Conservation (phyloP, 192 early-diverging fungal genomes). For the Coemansia sp. region DNA sequence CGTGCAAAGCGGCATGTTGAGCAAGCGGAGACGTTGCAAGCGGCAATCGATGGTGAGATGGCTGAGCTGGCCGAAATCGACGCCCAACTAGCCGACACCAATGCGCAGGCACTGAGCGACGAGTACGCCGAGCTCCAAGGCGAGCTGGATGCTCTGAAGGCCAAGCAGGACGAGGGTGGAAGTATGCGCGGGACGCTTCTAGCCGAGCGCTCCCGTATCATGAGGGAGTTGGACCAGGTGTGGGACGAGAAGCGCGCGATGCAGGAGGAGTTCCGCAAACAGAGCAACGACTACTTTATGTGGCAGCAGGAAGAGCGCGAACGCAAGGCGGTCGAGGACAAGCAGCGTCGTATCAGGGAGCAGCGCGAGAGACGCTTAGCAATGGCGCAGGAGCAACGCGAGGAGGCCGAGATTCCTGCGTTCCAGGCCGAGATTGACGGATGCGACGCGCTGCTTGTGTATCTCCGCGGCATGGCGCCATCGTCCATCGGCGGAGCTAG, state of each 20-base stretch:
- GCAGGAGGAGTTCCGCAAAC: constrained; percentile 69
- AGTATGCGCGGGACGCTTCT: constrained; percentile 68
- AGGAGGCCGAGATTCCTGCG: constrained; percentile 84
- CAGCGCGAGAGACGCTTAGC: constrained; percentile 67
- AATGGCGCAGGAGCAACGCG: constrained; percentile 73
- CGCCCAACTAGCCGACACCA: constrained; percentile 60
- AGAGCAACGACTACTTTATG: constrained; percentile 73
- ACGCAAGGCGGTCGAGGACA: constrained; percentile 64
- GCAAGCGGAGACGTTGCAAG: constrained; percentile 79
- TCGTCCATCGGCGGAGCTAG: constrained; percentile 11
- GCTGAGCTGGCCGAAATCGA: constrained; percentile 59
- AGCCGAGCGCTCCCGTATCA: constrained; percentile 69
- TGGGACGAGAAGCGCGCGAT: constrained; percentile 67
- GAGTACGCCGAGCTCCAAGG: constrained; percentile 70
- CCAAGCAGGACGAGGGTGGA: constrained; percentile 61
- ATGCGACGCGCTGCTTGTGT: constrained; percentile 78
- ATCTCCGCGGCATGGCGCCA: constrained; percentile 58
- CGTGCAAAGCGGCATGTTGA: constrained; percentile 62
- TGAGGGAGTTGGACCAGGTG: constrained; percentile 69
- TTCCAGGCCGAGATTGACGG: constrained; percentile 81
- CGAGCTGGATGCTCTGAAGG: constrained; percentile 68
- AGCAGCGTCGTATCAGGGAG: constrained; percentile 66
- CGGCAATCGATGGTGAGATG: constrained; percentile 70
- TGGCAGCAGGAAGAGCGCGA: constrained; percentile 68
- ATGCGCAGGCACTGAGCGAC: constrained; percentile 63